Evolutionary conservation across 495 filamentous ascomycete genomes (phyloP).

Genomic region (Podospora australis): DNA sequence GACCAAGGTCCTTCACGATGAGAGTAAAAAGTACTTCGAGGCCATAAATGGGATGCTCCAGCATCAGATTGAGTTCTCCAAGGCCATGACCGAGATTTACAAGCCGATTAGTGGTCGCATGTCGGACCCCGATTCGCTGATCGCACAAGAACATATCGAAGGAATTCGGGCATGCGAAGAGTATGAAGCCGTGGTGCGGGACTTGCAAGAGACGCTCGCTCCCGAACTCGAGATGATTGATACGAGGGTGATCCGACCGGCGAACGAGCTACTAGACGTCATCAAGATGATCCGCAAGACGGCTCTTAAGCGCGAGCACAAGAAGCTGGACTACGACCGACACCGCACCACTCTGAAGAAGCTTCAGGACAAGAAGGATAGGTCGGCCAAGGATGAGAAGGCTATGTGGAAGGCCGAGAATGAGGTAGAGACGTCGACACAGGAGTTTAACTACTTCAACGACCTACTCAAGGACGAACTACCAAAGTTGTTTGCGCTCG

Average conservation of each 20-base stretch:
- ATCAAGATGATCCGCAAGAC: slow-evolving; percentile 93
- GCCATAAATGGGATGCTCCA: slow-evolving; percentile 97
- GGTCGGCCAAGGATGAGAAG: slow-evolving; percentile 93
- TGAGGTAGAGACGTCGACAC: slow-evolving; percentile 84
- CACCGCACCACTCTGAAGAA: slow-evolving; percentile 80
- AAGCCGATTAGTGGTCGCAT: slow-evolving; percentile 94
- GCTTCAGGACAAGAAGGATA: slow-evolving; percentile 95
- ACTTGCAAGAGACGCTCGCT: slow-evolving; percentile 77
- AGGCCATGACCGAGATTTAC: slow-evolving; percentile 92
- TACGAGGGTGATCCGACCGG: slow-evolving; percentile 82
- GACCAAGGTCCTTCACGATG: slow-evolving; percentile 93
- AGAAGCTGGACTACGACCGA: slow-evolving; percentile 93
- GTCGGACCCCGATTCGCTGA: slow-evolving; percentile 82
- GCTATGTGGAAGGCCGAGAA: slow-evolving; percentile 92
- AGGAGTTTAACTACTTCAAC: slow-evolving; percentile 96
- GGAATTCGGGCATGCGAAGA: slow-evolving; percentile 94
- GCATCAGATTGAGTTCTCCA: slow-evolving; percentile 98
- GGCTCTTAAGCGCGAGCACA: slow-evolving; percentile 86
- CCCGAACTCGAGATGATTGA: slow-evolving; percentile 99
- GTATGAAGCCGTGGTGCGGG: slow-evolving; percentile 86
- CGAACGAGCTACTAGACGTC: slow-evolving; percentile 87
- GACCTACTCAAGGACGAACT: slow-evolving; percentile 93
- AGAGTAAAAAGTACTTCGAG: slow-evolving; percentile 90
- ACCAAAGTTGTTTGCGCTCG: slow-evolving; percentile 85
- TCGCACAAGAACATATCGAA: slow-evolving; percentile 80